These are phyloP conservation scores for Colletotrichum simmondsii DNA, from an alignment of 2,329 filamentous ascomycete species.

Conservation along the genomic window DNA sequence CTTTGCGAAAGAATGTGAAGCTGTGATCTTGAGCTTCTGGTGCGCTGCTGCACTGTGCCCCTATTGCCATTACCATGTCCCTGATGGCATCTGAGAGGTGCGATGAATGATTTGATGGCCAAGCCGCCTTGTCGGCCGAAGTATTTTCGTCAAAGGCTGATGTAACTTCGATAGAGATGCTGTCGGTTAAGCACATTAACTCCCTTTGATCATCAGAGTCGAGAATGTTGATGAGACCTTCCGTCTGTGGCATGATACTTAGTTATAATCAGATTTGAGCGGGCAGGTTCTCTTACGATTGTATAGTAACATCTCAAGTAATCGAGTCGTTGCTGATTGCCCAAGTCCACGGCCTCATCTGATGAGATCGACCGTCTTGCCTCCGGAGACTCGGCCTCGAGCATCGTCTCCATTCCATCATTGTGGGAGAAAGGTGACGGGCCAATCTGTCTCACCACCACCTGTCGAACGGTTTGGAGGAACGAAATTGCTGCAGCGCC, in stretches of 20 bases:
- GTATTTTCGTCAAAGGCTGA: background rate
- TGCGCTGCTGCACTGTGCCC: background rate
- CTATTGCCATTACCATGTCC: background rate
- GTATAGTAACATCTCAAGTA: background rate
- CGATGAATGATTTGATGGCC: background rate
- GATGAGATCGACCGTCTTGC: background rate
- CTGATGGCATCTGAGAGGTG: background rate
- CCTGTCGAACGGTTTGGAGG: background rate
- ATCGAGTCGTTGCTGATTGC: background rate
- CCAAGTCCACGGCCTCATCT: background rate
- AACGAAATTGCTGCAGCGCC: background rate
- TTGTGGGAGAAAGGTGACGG: conserved; percentile 65
- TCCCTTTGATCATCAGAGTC: background rate
- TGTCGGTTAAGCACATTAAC: background rate
- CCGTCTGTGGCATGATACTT: background rate
- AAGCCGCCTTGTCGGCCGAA: background rate
- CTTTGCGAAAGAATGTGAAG: background rate
- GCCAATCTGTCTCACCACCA: conserved; percentile 49
- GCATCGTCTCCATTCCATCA: conserved; percentile 60
- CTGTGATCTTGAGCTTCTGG: background rate
- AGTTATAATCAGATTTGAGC: background rate
- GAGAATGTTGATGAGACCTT: background rate
- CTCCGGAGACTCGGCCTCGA: conserved; percentile 54
- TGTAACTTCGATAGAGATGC: background rate
- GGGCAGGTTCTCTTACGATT: background rate